Conservation (phyloP, 257 asterid genomes). For the Marsdenia floribunda region DNA sequence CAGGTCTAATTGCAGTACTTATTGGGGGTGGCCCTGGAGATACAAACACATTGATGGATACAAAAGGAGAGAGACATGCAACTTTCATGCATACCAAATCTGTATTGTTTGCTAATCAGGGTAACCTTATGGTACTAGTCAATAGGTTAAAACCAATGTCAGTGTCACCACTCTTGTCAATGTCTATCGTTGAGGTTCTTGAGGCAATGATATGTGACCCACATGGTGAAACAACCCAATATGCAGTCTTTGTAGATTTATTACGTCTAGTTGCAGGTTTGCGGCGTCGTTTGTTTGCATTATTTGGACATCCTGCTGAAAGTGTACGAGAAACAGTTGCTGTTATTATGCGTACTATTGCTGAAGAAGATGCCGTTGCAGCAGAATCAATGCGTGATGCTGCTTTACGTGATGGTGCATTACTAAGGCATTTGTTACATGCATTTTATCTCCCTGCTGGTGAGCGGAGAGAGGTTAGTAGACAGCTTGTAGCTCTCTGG, state of each 20-base stretch:
- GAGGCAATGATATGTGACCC: slow-evolving; percentile 98
- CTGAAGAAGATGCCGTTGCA: slow-evolving; percentile 99
- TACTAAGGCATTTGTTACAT: slow-evolving; percentile 89
- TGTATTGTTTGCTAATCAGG: slow-evolving; percentile 78
- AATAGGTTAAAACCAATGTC: slow-evolving; percentile 88
- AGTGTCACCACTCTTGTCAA: slow-evolving; percentile 86
- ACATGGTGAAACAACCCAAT: slow-evolving; percentile 92
- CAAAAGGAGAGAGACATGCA: slow-evolving; percentile 96
- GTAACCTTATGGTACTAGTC: slow-evolving; percentile 69
- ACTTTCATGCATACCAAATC: slow-evolving; percentile 89
- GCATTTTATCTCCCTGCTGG: slow-evolving; percentile 95
- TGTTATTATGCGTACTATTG: slow-evolving; percentile 96
- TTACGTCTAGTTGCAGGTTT: slow-evolving; percentile 95
- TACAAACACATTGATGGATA: slow-evolving; percentile 53
- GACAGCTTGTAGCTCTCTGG: slow-evolving; percentile 99
- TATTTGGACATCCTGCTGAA: slow-evolving; percentile 97
- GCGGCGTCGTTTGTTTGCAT: slow-evolving; percentile 92
- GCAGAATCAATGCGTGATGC: slow-evolving; percentile 99
- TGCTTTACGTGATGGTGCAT: slow-evolving; percentile 97
- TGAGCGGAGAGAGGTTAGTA: slow-evolving; percentile 91
- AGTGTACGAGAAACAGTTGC: slow-evolving; percentile 93
- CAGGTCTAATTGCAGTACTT: slow-evolving; percentile 84
- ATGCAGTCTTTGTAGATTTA: slow-evolving; percentile 84
- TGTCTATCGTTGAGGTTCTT: slow-evolving; percentile 91
- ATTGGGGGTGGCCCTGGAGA: slow-evolving; percentile 99